Evolutionary conservation across 129 eudicot species (phyloP), one percentile per base, ranked within the genome.

Genomic region (Rutidosis leptorrhynchoides): DNA sequence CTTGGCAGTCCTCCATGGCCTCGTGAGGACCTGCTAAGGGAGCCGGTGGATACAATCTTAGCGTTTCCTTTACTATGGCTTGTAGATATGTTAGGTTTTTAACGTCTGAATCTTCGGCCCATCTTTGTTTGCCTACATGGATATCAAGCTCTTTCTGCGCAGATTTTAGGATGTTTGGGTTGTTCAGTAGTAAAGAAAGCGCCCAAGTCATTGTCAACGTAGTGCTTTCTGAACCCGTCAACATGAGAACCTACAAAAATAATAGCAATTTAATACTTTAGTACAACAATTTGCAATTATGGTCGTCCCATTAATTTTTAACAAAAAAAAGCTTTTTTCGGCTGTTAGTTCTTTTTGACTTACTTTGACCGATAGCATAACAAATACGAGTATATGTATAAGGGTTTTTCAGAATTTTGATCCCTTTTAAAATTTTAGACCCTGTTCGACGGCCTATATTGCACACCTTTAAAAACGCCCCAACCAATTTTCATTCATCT

Each of bases 31-130:
- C 83, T 15, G 74, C 64, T 10, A 86, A 42, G 2, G 88, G 88
- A 16, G 85, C 86, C 1, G 88, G 88, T 27, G 93, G 86, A 83
- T 86, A 86, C 58, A 86, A 15, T 25, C 93, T 64, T 4, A 82
- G 66, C 4, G 87, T 77, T 74, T 85, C 87, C 32, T 85, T 77
- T 1, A 85, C 67, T 43, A 85, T 55, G 46, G 85, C 79, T 43
- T 77, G 80, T 12, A 82, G 70, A 73, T 79, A 80, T 0, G 45
- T 9, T 7, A 82, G 71, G 43, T 74, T 74, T 32, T 45, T 55
- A 6, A 77, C 54, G 52, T 85, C 88, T n/a, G 85, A 58, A 68
- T 82, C 87, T 63, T 80, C 79, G 12, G 62, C 78, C 78, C 72
- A 78, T 64, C 61, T 81, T 40, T 67, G 0, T 24, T 35, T 65